Base-by-base conservation (phyloP, 2,329 filamentous ascomycete species). In the Atkinsonella hypoxylon region DNA sequence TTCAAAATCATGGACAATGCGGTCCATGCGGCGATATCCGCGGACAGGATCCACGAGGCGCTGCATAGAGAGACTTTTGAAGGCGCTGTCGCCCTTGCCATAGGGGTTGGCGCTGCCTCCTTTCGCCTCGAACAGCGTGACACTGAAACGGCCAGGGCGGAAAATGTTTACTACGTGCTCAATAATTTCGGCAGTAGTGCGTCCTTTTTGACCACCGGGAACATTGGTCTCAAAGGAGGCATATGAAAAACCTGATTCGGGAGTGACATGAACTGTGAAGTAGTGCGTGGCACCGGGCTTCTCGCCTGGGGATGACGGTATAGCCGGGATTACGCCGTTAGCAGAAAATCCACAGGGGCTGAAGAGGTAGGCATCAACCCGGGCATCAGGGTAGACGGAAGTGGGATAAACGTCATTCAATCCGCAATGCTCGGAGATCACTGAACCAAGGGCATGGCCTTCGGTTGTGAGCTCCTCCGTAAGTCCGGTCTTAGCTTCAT, bases 191-290 rank as follows among this genome's bases (percentile, higher is more conserved):
- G 83, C 82, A 0, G 91, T 96, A 64, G 90, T 86, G 55, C 90
- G 85, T 15, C 90, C 90, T 51, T 81, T 88, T 70, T 95, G 89
- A 5, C 82, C 83, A 26, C 89, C 86, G 1, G 93, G 93, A 4
- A 98, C 91, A 60, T 97, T 98, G 58, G 93, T 97, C 75, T 98
- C 93, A 64, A 98, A 98, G 2, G 89, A 96, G 36, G 93, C 93
- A 66, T 95, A 98, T 5, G 90, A 96, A 74, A 91, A 98, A 62
- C 95, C 83, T 13, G 91, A 89, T 75, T 98, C 93, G 0, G 93
- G 93, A 0, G 93, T 98, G 57, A 98, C 93, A 64, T 98, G 93
- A 22, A 98, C 93, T 1, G 91, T 98, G 70, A 96, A 98, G 72
- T 98, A 98, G 70, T 97, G 89, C 40, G 81, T 85, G 4, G 78